Evolutionary conservation across 2,329 filamentous ascomycete species (phyloP), one percentile per base, ranked within the genome.

Genomic region (Exophiala bonariae): DNA sequence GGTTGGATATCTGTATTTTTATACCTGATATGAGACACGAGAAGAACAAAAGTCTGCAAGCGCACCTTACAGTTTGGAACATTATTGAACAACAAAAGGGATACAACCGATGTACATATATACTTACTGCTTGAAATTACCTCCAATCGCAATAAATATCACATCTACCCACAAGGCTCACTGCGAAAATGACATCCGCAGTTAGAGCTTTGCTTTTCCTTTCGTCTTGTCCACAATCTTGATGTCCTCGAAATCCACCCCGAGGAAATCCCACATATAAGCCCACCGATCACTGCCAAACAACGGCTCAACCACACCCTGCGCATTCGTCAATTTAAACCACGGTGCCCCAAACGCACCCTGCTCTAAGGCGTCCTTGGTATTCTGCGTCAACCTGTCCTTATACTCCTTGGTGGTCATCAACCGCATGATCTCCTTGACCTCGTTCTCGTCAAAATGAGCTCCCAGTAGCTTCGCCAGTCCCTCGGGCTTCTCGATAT

Each of bases 261-360:
- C 82, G 35, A 90, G 63, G 61, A 80, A 85, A 48, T 78, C 71
- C 68, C 84, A 90, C 57, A 91, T 77, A 58, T 80, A 86, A 56
- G 83, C 78, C 64, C 83, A 87, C 47, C 84, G 82, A 67, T 91
- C 87, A 66, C 85, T 89, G 2, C 87, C 87, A 66, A 91, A 91
- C 63, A 90, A 89, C 0, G 83, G 80, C 68, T 87, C 82, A 39
- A 74, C 74, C 46, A 74, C 65, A 3, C 22, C 38, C 2, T 61
- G 62, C 19, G 63, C 57, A 85, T 81, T 14, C 72, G 16, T 28
- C 23, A 48, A 75, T 77, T 82, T 83, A 50, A 87, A 73, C 87
- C 87, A 92, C 1, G 88, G 88, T 40, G 82, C 81, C 0, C 88
- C 88, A 65, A 87, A 92, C 0, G 87, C 87, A 0, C 87, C 87